Conservation (phyloP, 495 filamentous ascomycete species). For the Tuber aestivum region DNA sequence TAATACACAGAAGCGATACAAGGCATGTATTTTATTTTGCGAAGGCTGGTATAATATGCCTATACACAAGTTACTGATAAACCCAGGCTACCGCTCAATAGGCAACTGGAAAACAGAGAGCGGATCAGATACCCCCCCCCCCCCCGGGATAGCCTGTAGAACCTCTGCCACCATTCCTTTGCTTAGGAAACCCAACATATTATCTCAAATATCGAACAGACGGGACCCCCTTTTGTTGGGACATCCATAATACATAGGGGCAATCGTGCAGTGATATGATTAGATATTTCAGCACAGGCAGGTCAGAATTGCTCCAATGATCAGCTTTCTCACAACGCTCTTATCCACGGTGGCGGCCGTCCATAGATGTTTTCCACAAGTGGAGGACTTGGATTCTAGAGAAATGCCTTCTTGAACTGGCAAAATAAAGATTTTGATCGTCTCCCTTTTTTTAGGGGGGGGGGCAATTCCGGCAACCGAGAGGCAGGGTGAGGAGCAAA, state of each 20-base stretch:
- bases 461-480: constrained; percentile 41
- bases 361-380: not conserved
- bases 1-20: not conserved
- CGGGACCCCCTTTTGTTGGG: not conserved
- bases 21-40: not conserved
- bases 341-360: not conserved
- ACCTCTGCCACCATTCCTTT: too few relatives aligned
- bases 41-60: not conserved
- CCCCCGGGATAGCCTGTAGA: too few relatives aligned
- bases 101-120: not conserved
- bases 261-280: not conserved
- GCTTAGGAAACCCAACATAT: not conserved
- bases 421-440: constrained; percentile 52
- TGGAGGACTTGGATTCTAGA: not conserved
- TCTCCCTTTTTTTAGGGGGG: constrained; percentile 72
- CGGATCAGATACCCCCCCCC: too few relatives aligned
- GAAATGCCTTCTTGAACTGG: constrained; percentile 5
- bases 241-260: not conserved
- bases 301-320: not conserved
- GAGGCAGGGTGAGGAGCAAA: not conserved
- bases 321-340: not conserved
- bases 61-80: not conserved
- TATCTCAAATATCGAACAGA: not conserved
- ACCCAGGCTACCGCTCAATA: not conserved
- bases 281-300: not conserved